These are phyloP conservation scores for Kwoniella mangroviensis DNA, from an alignment of 768 basidiomycete genomes.

Conservation along the genomic window DNA sequence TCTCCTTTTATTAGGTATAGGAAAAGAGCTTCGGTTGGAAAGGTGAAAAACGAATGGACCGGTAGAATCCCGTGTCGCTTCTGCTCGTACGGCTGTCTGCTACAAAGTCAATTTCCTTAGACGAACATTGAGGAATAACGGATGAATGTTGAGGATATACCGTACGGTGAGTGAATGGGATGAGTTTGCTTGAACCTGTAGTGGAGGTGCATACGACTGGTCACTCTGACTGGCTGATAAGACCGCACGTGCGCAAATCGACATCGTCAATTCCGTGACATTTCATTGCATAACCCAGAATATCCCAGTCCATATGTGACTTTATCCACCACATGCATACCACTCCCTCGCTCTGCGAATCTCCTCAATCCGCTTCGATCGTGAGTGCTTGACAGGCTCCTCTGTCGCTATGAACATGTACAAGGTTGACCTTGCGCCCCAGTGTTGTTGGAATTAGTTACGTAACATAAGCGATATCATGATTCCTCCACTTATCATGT, in stretches of 20 bases:
- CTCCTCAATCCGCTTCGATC: too few species aligned
- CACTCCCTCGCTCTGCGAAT: too few species aligned
- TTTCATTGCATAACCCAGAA: too few species aligned
- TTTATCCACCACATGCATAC: too few species aligned
- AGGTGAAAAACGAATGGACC: too few species aligned
- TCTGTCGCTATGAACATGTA: not conserved
- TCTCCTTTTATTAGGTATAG: not conserved
- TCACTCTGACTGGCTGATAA: constrained; percentile 19
- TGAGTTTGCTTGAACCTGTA: not conserved
- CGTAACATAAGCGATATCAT: not conserved
- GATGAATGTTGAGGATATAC: not conserved
- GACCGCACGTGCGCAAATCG: constrained; percentile 16
- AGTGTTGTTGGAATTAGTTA: not conserved
- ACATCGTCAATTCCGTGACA: too few species aligned
- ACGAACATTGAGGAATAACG: not conserved
- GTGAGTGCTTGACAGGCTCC: too few species aligned
- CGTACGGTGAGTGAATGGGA: not conserved
- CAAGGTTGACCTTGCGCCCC: not conserved
- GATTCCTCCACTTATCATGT: constrained; percentile 20
- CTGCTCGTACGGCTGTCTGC: not conserved
- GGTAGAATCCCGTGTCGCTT: too few species aligned
- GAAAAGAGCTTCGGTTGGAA: not conserved
- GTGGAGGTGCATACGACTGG: constrained; percentile 8
- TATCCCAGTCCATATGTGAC: too few species aligned
- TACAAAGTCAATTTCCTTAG: not conserved